Evolutionary conservation across 345 rosid genomes (phyloP).

Genomic region (Luvunga scandens): DNA sequence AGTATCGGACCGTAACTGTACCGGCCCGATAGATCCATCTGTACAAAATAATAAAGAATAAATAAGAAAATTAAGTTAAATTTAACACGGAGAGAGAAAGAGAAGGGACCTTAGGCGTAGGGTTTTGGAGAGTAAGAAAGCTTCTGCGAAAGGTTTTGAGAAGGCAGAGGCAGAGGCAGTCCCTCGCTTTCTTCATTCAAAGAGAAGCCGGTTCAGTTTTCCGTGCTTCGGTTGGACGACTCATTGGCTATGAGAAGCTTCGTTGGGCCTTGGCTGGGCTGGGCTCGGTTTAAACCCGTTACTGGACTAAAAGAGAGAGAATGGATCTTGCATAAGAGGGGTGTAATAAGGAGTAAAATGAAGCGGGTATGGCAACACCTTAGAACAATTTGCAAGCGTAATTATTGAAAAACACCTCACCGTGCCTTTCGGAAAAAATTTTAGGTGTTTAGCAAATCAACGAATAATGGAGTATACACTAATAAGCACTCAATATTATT

Average conservation of each 20-base stretch:
- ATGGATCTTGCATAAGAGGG: neutral
- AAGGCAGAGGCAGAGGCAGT: slow-evolving; percentile 8
- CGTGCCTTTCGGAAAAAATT: no score
- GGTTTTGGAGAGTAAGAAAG: slow-evolving; percentile 28
- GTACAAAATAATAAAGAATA: neutral
- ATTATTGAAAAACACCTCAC: no score
- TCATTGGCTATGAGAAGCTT: neutral
- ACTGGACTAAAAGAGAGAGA: no score
- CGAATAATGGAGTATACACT: no score
- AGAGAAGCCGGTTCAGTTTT: neutral
- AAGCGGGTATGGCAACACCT: neutral
- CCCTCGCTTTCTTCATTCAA: slow-evolving; percentile 70
- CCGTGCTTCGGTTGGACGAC: neutral
- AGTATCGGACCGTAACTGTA: slow-evolving; percentile 71
- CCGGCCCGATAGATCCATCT: slow-evolving; percentile 65
- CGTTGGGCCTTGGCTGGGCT: neutral
- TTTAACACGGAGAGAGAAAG: neutral
- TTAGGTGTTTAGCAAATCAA: no score
- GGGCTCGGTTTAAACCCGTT: neutral
- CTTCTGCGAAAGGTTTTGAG: slow-evolving; percentile 33
- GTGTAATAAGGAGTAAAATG: neutral
- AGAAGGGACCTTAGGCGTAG: slow-evolving; percentile 9
- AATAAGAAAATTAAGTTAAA: no score
- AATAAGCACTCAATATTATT: no score
- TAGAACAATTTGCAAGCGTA: no score